phyloP scores from a whole-genome alignment of 2,329 filamentous ascomycete genomes.

The Fusarium agapanthi region DNA sequence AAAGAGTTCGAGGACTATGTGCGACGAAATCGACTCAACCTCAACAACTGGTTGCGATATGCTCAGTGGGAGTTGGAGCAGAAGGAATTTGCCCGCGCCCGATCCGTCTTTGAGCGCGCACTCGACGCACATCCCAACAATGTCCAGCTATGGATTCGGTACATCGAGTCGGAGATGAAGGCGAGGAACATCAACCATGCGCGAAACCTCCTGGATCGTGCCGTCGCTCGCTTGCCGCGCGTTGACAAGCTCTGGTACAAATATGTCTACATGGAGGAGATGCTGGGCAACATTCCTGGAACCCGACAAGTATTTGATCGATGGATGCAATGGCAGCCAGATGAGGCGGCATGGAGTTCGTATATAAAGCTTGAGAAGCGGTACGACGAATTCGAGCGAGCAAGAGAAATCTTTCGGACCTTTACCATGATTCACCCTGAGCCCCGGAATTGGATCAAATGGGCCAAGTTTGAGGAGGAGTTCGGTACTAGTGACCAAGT shows the following conservation, averaged over 20 bases:
- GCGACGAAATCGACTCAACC: constrained; percentile 89
- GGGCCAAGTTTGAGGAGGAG: constrained; percentile 97
- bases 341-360: constrained; percentile 92
- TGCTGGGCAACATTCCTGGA: constrained; percentile 90
- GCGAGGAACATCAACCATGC: constrained; percentile 93
- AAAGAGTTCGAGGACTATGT: constrained; percentile 99
- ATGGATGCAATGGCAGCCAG: constrained; percentile 98
- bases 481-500: constrained; percentile 91
- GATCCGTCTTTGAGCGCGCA: constrained; percentile 93
- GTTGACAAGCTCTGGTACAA: constrained; percentile 99
- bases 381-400: constrained; percentile 89
- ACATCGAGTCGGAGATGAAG: constrained; percentile 97
- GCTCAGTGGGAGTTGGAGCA: constrained; percentile 97
- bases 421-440: constrained; percentile 95
- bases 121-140: constrained; percentile 91
- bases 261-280: constrained; percentile 99
- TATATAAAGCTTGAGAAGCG: constrained; percentile 98
- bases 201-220: constrained; percentile 90
- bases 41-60: constrained; percentile 99
- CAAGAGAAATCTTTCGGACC: constrained; percentile 86
- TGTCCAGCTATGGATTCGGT: constrained; percentile 87
- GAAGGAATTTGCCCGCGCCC: constrained; percentile 92
- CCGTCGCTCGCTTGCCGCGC: constrained; percentile 89
- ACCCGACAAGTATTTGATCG: constrained; percentile 94
- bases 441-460: constrained; percentile 97